Conservation (phyloP, 1,139 yeast species). For the Meyerozyma smithsonii region DNA sequence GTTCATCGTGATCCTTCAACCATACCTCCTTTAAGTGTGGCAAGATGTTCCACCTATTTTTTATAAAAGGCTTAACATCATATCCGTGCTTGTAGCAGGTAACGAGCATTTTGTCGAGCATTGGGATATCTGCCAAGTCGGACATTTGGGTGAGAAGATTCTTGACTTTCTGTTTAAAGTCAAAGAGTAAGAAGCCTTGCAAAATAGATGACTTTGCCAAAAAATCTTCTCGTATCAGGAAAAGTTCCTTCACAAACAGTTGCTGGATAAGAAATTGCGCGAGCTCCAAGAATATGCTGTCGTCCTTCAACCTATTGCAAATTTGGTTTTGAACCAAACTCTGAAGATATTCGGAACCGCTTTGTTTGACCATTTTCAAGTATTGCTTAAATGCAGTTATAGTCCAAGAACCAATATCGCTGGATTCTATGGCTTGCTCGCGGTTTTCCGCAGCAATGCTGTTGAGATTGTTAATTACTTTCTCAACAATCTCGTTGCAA, state of each 20-base stretch:
- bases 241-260: background rate
- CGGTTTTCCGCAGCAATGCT: background rate
- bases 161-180: slow-evolving; percentile 1
- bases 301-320: background rate
- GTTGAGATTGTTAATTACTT: background rate
- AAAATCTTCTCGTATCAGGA: background rate
- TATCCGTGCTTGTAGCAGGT: background rate
- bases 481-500: background rate
- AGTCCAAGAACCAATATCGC: background rate
- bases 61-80: slow-evolving; percentile 1
- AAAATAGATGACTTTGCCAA: background rate
- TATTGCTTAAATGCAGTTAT: background rate
- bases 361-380: background rate
- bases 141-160: background rate
- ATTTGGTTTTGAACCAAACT: background rate
- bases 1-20: background rate
- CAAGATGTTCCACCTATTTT: background rate
- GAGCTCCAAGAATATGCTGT: background rate
- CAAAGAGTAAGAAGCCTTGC: slow-evolving; percentile 1
- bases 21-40: slow-evolving; percentile 2
- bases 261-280: background rate
- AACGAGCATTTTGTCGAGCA: background rate
- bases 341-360: background rate
- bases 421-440: background rate
- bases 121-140: background rate